These are phyloP conservation scores for Bipolaris sorokiniana DNA, from an alignment of 2,329 filamentous ascomycete genomes.

Conservation along the genomic window DNA sequence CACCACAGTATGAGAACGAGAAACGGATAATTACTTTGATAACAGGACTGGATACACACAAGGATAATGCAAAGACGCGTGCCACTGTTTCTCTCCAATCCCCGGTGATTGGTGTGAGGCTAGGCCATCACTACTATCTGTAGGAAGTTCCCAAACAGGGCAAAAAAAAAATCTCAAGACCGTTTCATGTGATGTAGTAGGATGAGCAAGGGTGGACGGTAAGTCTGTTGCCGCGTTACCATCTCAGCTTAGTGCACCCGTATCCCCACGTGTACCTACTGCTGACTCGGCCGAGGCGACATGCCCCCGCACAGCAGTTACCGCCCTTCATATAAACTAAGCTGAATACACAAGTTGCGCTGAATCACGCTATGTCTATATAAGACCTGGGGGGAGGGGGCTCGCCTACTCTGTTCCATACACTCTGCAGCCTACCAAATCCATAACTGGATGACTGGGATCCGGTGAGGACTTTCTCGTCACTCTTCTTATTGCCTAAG, in stretches of 20 bases:
- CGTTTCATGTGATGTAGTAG: no score
- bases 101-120: neutral
- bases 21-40: neutral
- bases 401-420: neutral
- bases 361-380: neutral
- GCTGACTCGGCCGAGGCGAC: neutral
- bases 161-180: neutral
- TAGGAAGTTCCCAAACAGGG: neutral
- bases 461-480: neutral
- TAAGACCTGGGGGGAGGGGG: neutral
- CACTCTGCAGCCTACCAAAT: neutral
- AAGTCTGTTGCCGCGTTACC: neutral
- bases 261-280: no score
- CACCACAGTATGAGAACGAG: neutral
- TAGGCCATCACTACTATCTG: no score
- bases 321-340: neutral
- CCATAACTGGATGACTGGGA: neutral
- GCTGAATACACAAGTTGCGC: neutral
- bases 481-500: neutral
- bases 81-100: neutral
- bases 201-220: neutral
- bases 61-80: neutral
- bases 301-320: neutral
- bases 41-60: neutral
- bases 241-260: neutral